Evolutionary conservation across 2,329 filamentous ascomycete genomes (phyloP).

Genomic region (Cytospora leucostoma): DNA sequence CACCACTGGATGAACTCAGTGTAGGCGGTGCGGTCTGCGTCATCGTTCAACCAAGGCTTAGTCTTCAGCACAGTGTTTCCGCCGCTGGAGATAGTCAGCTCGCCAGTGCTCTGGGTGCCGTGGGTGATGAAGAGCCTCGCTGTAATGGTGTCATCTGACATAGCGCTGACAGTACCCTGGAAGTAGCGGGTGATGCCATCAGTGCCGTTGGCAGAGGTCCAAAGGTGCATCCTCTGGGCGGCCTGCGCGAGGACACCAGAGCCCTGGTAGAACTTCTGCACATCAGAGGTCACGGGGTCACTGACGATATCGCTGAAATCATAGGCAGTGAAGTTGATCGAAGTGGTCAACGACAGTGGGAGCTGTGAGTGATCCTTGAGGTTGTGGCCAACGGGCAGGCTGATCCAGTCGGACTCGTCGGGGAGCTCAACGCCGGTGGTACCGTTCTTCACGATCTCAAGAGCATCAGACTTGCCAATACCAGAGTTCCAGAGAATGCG

Average conservation of each 20-base stretch:
- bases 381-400: constrained; percentile 22
- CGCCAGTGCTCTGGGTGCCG: constrained; percentile 32
- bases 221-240: constrained; percentile 32
- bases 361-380: constrained; percentile 27
- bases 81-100: constrained; percentile 30
- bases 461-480: constrained; percentile 30
- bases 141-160: constrained; percentile 28
- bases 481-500: constrained; percentile 29
- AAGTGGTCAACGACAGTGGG: constrained; percentile 29
- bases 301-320: constrained; percentile 21
- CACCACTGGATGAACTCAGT: constrained; percentile 24
- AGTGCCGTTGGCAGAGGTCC: constrained; percentile 30
- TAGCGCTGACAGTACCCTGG: constrained; percentile 31
- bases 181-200: constrained; percentile 33
- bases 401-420: constrained; percentile 23
- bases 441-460: constrained; percentile 29
- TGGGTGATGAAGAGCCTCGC: constrained; percentile 33
- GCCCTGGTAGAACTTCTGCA: constrained; percentile 30
- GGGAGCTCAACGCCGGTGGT: constrained; percentile 25
- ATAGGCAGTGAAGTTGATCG: constrained; percentile 29
- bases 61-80: constrained; percentile 32
- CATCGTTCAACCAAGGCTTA: constrained; percentile 31
- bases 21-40: constrained; percentile 30
- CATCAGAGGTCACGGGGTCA: constrained; percentile 24
- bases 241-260: constrained; percentile 33